These are phyloP conservation scores for Nicotiana noctiflora DNA, from an alignment of 257 asterid species.

Conservation along the genomic window DNA sequence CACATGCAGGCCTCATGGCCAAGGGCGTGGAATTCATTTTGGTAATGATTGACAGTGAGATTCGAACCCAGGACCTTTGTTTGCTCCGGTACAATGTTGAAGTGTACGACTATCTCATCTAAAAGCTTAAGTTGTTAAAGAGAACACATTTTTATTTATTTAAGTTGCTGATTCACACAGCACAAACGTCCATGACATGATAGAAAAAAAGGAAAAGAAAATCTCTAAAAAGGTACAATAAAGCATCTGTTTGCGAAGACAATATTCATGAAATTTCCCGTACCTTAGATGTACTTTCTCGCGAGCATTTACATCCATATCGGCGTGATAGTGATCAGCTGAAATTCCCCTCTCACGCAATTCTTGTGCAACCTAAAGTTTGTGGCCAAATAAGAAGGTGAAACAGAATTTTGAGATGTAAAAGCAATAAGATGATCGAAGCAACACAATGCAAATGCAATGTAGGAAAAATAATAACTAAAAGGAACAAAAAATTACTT, in stretches of 20 bases:
- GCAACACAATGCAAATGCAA: neutral
- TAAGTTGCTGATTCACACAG: too few species aligned
- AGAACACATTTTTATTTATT: too few species aligned
- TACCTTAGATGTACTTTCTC: conserved; percentile 81
- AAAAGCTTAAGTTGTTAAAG: too few species aligned
- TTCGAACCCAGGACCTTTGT: too few species aligned
- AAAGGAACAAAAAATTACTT: neutral
- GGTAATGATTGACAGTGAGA: too few species aligned
- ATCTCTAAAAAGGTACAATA: neutral
- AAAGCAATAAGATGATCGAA: neutral
- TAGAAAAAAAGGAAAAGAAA: neutral
- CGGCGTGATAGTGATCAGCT: conserved; percentile 93
- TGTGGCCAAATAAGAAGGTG: conserved; percentile 5
- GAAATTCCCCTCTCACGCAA: conserved; percentile 66
- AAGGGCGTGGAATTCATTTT: too few species aligned
- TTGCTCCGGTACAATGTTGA: too few species aligned
- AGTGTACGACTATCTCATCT: too few species aligned
- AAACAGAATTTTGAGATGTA: neutral
- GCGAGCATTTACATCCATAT: conserved; percentile 82
- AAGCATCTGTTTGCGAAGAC: neutral
- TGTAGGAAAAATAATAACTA: neutral
- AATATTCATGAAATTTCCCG: conserved; percentile 4
- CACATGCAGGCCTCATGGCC: too few species aligned
- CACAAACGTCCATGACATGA: too few species aligned
- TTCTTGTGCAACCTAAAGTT: conserved; percentile 79